A percentile compares a stretch with the other conserved stretches of the same genome.
phyloP scores from a whole-genome alignment of 768 basidiomycete genomes.

The Suillus decipiens region DNA sequence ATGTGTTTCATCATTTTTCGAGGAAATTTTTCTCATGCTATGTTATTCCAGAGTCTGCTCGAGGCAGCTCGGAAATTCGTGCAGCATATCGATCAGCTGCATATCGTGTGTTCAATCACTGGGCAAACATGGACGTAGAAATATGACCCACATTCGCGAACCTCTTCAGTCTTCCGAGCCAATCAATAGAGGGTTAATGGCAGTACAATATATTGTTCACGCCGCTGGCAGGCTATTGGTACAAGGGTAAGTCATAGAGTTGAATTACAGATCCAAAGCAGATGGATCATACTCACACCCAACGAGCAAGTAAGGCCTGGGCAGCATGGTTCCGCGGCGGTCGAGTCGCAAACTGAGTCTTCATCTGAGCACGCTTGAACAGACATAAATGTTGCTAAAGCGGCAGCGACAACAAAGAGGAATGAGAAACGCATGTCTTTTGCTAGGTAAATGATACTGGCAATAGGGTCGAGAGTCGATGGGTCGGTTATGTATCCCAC shows the following conservation, averaged over 20 bases:
- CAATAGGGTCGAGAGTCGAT: background rate
- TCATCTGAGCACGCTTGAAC: background rate
- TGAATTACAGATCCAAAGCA: background rate
- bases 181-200: background rate
- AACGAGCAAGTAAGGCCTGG: background rate
- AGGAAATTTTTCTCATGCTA: background rate
- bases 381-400: background rate
- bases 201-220: fast-evolving
- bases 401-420: background rate
- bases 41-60: background rate
- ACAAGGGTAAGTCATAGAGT: background rate
- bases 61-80: background rate
- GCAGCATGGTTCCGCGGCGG: background rate
- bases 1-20: background rate
- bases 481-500: background rate
- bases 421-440: background rate
- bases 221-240: background rate
- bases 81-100: background rate
- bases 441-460: background rate
- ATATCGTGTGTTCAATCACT: background rate
- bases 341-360: background rate
- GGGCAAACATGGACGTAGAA: background rate
- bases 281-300: background rate
- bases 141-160: background rate
- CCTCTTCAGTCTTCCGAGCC: background rate